Base-by-base conservation (phyloP, 2,329 filamentous ascomycete genomes). In the Orbilia oligospora region DNA sequence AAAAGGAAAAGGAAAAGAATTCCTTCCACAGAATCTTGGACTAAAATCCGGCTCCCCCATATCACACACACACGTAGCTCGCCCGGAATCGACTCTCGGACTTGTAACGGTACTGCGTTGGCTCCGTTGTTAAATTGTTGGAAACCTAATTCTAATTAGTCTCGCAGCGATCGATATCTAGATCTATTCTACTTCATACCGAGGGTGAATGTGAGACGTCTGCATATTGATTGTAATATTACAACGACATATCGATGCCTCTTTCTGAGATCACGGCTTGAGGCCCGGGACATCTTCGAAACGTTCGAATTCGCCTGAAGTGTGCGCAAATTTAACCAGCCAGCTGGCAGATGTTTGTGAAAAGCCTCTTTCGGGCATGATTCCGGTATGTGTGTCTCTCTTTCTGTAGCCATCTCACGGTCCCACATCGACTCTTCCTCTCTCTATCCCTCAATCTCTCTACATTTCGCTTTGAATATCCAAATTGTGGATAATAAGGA, bases 381-480 rank as follows among this genome's bases (percentile, higher is more conserved):
- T 78, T 72, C 61, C 63, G 75, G 64, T 61, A 44, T 61, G 56
- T 44, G 71, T 68, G 67, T 78, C 48, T 78, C 56, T 61, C 56
- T 61, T 36, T 67, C 61, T 69, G 38, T 44, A 36, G 30, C 48
- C 51, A 61, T 73, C 51, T 56, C 5, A 38, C 53, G 22, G 75
- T 69, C 75, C 75, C 75, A 78, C 75, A 48, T 77, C 53, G 67
- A 77, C 58, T 49, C 53, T 36, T 12, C 58, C 49, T 66, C 61
- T 72, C 71, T 71, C 73, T 64, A 67, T 77, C 70, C 71, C 53
- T 71, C 70, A 67, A 30, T 16, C 30, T 58, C 53, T 68, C 36
- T 71, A 61, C 68, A 53, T 72, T 72, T 78, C 75, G 75, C 75
- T 78, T 78, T 78, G 75, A 78, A 78, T 78, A 72, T 78, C 75